Conservation (phyloP, 305 asterid genomes). For the Solanum hybrid region DNA sequence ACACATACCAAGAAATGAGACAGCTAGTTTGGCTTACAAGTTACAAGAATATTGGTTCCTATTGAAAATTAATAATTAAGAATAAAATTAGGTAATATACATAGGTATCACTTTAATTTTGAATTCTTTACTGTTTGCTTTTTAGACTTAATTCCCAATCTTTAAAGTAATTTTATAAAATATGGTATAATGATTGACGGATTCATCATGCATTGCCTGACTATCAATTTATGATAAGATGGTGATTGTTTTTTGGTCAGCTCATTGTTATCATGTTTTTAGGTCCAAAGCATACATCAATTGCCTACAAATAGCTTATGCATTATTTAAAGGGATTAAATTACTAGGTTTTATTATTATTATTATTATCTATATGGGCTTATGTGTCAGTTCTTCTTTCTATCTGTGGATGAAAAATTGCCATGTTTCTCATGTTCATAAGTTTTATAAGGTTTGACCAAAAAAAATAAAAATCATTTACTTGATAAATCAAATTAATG, state of each 20-base stretch:
- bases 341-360: not conserved
- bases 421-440: constrained; percentile 12
- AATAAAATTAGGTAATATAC: constrained; percentile 25
- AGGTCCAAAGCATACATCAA: not conserved
- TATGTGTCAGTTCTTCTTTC: not conserved
- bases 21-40: constrained; percentile 18
- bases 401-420: constrained; percentile 12
- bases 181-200: constrained; percentile 22
- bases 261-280: constrained; percentile 4
- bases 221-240: constrained; percentile 9
- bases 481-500: not conserved
- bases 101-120: constrained; percentile 15
- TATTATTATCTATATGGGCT: constrained; percentile 10
- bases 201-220: constrained; percentile 26
- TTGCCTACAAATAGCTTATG: not conserved
- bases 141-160: constrained; percentile 24
- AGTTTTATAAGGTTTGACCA: not conserved
- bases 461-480: not conserved
- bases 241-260: constrained; percentile 3
- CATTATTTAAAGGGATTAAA: not conserved
- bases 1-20: constrained; percentile 37
- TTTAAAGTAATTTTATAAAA: not conserved
- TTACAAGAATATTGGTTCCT: not conserved
- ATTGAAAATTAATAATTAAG: not conserved
- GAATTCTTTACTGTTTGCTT: constrained; percentile 22